A percentile compares a stretch with the other conserved stretches of the same genome.
phyloP scores from a whole-genome alignment of 108 stramenopile genomes.

The Cyclotella kingstonii region DNA sequence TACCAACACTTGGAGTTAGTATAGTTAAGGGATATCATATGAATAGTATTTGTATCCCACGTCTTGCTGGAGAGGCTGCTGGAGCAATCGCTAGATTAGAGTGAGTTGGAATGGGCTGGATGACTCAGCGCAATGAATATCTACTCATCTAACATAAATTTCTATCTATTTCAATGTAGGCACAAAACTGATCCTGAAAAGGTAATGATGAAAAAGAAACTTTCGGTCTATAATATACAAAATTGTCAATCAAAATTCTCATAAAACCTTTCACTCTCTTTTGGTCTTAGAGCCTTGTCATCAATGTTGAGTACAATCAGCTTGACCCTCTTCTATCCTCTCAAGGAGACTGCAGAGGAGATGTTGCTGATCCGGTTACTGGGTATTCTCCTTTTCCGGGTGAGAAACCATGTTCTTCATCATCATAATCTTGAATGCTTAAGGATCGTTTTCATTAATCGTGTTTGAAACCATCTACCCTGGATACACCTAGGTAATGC shows the following conservation, averaged over 20 bases:
- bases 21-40: constrained; percentile 84
- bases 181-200: constrained; percentile 89
- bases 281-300: constrained; percentile 66
- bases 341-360: constrained; percentile 78
- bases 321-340: constrained; percentile 91
- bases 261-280: background rate
- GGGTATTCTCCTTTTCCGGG: constrained; percentile 96
- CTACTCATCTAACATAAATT: too few species aligned
- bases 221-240: background rate
- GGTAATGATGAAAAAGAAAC: constrained; percentile 5
- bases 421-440: background rate
- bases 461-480: background rate
- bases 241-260: background rate
- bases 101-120: constrained; percentile 51
- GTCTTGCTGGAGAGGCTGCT: constrained; percentile 96
- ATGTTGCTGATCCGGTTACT: constrained; percentile 87
- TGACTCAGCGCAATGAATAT: too few species aligned
- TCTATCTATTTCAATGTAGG: too few species aligned
- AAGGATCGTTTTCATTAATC: constrained; percentile 25
- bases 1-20: constrained; percentile 95
- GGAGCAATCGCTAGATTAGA: constrained; percentile 96
- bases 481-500: constrained; percentile 86
- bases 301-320: constrained; percentile 99
- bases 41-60: constrained; percentile 97
- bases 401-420: constrained; percentile 28